Evolutionary conservation across 2,329 filamentous ascomycete species (phyloP).

Genomic region (Pestalotiopsis sp.): DNA sequence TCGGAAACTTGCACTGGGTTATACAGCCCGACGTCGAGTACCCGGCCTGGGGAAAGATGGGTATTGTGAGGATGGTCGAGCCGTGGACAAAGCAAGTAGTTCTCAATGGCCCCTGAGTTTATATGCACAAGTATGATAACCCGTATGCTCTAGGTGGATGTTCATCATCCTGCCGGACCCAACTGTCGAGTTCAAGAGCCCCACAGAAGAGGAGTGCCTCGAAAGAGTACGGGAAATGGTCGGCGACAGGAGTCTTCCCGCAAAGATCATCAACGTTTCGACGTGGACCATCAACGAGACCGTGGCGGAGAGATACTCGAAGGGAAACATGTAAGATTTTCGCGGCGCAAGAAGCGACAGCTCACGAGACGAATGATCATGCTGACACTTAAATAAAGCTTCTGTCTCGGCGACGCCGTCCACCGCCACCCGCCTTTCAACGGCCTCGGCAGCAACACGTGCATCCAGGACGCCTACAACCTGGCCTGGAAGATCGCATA

Average conservation of each 20-base stretch:
- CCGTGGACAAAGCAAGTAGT: constrained; percentile 42
- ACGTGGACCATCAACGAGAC: constrained; percentile 66
- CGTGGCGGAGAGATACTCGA: constrained; percentile 58
- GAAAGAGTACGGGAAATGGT: constrained; percentile 47
- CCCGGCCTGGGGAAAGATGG: constrained; percentile 43
- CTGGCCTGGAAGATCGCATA: constrained; percentile 58
- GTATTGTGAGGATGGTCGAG: constrained; percentile 56
- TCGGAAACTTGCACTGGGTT: constrained; percentile 58
- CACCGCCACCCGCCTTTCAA: constrained; percentile 61
- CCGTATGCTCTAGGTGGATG: constrained; percentile 41
- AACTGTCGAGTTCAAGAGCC: constrained; percentile 20
- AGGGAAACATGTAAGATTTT: constrained; percentile 44
- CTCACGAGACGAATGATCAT: too few relatives aligned
- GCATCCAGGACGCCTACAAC: constrained; percentile 59
- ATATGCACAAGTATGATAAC: not conserved
- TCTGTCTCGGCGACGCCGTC: constrained; percentile 60
- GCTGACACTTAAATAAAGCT: constrained; percentile 19
- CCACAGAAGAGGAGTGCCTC: constrained; percentile 41
- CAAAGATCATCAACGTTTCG: constrained; percentile 55
- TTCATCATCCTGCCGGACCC: constrained; percentile 44
- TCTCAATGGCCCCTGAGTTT: not conserved
- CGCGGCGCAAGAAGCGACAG: too few relatives aligned
- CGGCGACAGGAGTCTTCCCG: constrained; percentile 49
- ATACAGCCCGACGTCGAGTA: constrained; percentile 51
- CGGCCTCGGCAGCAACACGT: constrained; percentile 61